These are phyloP conservation scores for Scopulariopsis brevicaulis DNA, from an alignment of 2,329 filamentous ascomycete genomes.

Conservation along the genomic window DNA sequence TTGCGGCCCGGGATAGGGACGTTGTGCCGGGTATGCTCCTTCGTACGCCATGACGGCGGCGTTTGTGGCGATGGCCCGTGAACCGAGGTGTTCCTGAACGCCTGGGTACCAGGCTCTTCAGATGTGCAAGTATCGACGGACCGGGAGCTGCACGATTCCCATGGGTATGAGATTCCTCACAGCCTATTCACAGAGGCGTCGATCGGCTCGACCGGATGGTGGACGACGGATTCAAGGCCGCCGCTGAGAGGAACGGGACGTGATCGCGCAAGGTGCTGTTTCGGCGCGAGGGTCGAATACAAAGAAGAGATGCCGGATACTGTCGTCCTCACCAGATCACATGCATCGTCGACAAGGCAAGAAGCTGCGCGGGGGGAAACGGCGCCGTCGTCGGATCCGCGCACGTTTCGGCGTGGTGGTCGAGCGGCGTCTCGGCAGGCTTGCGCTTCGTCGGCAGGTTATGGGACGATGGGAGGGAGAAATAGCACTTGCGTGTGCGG, in stretches of 20 bases:
- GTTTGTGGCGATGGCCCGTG: background rate
- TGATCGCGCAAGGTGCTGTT: background rate
- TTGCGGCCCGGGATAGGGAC: constrained; percentile 35
- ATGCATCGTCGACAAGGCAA: background rate
- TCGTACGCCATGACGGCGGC: constrained; percentile 36
- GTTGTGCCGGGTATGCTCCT: constrained; percentile 31
- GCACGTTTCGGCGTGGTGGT: background rate
- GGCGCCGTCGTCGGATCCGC: background rate
- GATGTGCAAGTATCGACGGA: background rate
- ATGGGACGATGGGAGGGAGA: background rate
- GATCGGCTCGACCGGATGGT: background rate
- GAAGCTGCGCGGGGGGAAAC: background rate
- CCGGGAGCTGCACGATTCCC: no score
- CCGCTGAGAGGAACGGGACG: background rate
- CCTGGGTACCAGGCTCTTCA: background rate
- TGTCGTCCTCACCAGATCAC: background rate
- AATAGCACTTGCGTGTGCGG: background rate
- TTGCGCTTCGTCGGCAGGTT: background rate
- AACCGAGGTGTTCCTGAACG: background rate
- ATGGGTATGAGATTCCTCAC: no score
- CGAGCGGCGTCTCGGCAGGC: constrained; percentile 5
- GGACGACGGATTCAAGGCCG: background rate
- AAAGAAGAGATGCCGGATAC: background rate
- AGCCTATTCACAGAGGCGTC: background rate
- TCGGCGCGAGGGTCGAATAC: background rate